Evolutionary conservation across 345 rosid species (phyloP).

Genomic region (Populus euphratica): DNA sequence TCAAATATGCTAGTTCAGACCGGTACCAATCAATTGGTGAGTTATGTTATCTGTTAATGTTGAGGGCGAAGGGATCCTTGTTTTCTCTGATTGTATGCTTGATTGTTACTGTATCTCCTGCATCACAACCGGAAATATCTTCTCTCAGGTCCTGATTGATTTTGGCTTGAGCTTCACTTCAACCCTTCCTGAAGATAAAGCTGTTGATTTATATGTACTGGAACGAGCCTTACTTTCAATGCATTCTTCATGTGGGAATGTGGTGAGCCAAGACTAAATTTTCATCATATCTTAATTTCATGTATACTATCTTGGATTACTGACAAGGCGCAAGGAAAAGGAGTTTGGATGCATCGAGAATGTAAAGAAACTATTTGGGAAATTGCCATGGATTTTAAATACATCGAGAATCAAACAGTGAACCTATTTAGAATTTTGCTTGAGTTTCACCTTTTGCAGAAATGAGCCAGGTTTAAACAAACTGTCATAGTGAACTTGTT

Average conservation of each 20-base stretch:
- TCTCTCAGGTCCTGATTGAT: conserved; percentile 72
- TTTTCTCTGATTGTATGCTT: not conserved
- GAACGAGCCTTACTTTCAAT: conserved; percentile 88
- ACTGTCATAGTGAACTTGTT: not conserved
- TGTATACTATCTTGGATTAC: conserved; percentile 1
- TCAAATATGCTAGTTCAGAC: conserved; percentile 76
- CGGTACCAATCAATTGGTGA: conserved; percentile 66
- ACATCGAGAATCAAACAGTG: not conserved
- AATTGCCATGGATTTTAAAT: not conserved
- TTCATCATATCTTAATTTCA: not conserved
- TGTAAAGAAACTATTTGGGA: not conserved
- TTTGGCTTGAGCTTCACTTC: conserved; percentile 94
- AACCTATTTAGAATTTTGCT: not conserved
- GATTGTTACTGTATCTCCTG: not conserved
- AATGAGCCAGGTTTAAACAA: not conserved
- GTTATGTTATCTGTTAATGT: conserved; percentile 11
- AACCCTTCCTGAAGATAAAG: conserved; percentile 90
- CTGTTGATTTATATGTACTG: conserved; percentile 91
- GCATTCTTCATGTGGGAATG: conserved; percentile 97
- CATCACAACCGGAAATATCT: conserved; percentile 16
- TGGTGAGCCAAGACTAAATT: conserved; percentile 47
- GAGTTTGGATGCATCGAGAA: not conserved
- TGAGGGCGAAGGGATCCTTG: not conserved
- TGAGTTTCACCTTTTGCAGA: not conserved
- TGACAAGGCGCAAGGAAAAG: not conserved